Evolutionary conservation across 1,139 yeast species (phyloP), one percentile per base, ranked within the genome.

Genomic region (Wickerhamomyces sp.): DNA sequence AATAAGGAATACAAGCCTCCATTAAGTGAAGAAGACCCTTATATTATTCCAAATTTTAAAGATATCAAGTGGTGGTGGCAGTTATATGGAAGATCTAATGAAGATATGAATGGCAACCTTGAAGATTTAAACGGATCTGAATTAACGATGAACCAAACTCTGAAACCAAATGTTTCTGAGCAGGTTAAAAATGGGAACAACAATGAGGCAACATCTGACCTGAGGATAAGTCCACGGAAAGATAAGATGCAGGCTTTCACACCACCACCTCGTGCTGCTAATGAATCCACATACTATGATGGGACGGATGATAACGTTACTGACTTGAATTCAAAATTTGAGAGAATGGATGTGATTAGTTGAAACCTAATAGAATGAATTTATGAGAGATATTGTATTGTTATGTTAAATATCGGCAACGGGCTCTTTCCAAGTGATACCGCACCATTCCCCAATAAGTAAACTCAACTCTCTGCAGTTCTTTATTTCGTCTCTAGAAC

Each of bases 1-100:
- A 87, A 85, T 56, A 64, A 62, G 10, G 51, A 49, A 2, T 88
- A 74, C 52, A 45, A 43, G 5, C 41, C 44, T 19, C 37, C 35
- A 32, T 37, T 36, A 6, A 49, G 47, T 36, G 46, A 36, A 3
- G 59, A 56, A 7, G 65, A 60, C 4, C 71, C 67, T 4, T 78
- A 86, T 47, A 60, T 86, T 2, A 74, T 77, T 36, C 88, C 94
- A 34, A 85, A 88, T 48, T 69, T 71, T 44, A 72, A 74, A 26
- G 80, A 80, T 38, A 74, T 88, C 18, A 75, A 74, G 48, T 90
- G 95, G 90, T 90, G 97, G 97, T 76, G 74, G 53, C 95, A 87
- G 52, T 63, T 86, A 30, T 88, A 74, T 55, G 96, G 96, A 0
- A 65, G 94, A 37, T 67, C 78, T 4, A 85, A 85, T 53, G 79